These are phyloP conservation scores for Kalanchoe fedtschenkoi DNA, from an alignment of 164 flowering plant species.

Conservation along the genomic window DNA sequence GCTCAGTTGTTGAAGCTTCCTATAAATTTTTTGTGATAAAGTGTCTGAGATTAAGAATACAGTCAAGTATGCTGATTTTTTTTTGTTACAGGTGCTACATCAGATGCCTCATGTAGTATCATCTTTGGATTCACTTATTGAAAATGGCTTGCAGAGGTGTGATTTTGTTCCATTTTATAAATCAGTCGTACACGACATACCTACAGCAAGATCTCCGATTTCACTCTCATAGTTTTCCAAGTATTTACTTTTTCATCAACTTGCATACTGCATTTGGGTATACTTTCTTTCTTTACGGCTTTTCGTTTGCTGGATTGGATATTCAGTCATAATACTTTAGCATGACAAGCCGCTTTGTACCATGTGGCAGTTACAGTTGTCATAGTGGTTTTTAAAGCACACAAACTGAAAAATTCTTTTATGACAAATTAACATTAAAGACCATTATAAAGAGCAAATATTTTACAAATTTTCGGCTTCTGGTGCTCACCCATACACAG, in stretches of 20 bases:
- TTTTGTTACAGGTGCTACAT: constrained; percentile 43
- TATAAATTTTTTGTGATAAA: constrained; percentile 63
- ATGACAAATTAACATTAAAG: neutral
- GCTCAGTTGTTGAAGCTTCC: constrained; percentile 61
- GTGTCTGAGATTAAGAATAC: constrained; percentile 58
- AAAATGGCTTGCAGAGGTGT: constrained; percentile 66
- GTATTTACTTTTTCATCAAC: neutral
- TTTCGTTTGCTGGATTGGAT: neutral
- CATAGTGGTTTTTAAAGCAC: neutral
- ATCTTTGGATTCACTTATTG: constrained; percentile 71
- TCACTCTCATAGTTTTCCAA: neutral
- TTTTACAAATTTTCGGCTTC: neutral
- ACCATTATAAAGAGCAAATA: neutral
- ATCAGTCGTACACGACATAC: neutral
- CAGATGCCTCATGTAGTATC: constrained; percentile 79
- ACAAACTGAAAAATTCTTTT: neutral
- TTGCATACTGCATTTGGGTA: neutral
- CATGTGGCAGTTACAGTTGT: no score
- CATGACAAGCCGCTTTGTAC: no score
- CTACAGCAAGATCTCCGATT: neutral
- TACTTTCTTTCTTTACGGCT: no score
- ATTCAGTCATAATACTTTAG: no score
- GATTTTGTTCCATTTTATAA: neutral
- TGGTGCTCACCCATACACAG: neutral
- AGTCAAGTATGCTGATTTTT: constrained; percentile 44